A percentile compares a stretch with the other conserved stretches of the same genome.
phyloP scores from a whole-genome alignment of 2,329 filamentous ascomycete genomes.

The Trichophyton benhamiae region DNA sequence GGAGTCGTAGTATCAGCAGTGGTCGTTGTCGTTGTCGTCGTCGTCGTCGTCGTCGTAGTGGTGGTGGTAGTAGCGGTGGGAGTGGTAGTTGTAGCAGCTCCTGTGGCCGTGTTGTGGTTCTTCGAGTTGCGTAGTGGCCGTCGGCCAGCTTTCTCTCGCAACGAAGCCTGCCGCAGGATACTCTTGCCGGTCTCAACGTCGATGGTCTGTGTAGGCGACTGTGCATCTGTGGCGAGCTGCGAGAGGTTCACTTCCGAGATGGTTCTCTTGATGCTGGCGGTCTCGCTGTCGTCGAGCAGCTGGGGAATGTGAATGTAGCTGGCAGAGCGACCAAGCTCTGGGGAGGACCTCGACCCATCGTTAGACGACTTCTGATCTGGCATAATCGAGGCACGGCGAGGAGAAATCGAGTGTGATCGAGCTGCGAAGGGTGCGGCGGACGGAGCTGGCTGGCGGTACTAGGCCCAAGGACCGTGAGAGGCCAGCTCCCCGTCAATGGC shows the following conservation, averaged over 20 bases:
- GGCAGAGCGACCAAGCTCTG: slow-evolving; percentile 40
- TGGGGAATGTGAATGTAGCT: slow-evolving; percentile 46
- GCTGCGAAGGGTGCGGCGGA: slow-evolving; percentile 8
- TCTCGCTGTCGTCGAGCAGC: slow-evolving; percentile 22
- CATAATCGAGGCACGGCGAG: slow-evolving; percentile 20
- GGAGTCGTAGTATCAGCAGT: not conserved
- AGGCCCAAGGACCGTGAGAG: slow-evolving; percentile 20
- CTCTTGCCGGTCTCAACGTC: slow-evolving; percentile 30
- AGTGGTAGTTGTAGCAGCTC: not conserved
- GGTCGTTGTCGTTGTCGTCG: not conserved
- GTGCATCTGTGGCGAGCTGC: slow-evolving; percentile 24
- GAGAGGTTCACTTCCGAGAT: slow-evolving; percentile 39
- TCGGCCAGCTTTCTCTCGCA: slow-evolving; percentile 17
- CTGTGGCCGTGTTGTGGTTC: not conserved
- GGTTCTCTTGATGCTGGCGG: slow-evolving; percentile 36
- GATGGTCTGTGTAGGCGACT: slow-evolving; percentile 21
- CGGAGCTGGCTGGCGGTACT: slow-evolving; percentile 10
- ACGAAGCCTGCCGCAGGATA: slow-evolving; percentile 30
- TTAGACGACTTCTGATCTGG: slow-evolving; percentile 20
- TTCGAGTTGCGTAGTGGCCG: not conserved
- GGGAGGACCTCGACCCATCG: slow-evolving; percentile 13
- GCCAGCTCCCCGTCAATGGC: slow-evolving; percentile 32
- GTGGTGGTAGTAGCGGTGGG: not conserved
- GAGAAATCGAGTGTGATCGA: slow-evolving; percentile 10
- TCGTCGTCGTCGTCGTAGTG: too few species aligned